phyloP scores from a whole-genome alignment of 208 protist genomes.

The Crithidia brevicula region DNA sequence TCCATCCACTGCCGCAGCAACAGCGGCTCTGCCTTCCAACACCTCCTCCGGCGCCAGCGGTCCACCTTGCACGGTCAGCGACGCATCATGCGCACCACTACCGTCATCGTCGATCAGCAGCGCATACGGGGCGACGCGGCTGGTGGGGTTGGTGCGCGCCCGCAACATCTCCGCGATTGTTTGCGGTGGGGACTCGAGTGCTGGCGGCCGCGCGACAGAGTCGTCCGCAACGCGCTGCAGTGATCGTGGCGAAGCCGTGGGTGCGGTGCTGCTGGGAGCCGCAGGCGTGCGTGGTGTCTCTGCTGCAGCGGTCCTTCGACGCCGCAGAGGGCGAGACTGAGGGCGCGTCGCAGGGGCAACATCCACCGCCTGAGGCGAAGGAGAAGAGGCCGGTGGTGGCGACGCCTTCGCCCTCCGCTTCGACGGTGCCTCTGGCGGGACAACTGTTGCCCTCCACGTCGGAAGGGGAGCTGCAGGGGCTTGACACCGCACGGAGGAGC shows the following conservation, averaged over 20 bases:
- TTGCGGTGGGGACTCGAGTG: not conserved
- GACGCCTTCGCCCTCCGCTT: not conserved
- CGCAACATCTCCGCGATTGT: slow-evolving; percentile 9
- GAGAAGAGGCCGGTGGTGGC: no score
- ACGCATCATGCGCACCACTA: not conserved
- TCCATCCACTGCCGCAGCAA: not conserved
- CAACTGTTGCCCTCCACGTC: not conserved
- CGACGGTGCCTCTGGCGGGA: no score
- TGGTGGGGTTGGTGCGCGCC: not conserved
- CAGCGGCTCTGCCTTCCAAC: not conserved
- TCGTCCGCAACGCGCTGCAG: no score
- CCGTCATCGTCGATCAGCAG: slow-evolving; percentile 11
- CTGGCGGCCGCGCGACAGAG: not conserved
- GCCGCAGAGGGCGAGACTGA: no score
- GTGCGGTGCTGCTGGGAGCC: no score
- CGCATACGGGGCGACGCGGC: not conserved
- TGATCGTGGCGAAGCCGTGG: no score
- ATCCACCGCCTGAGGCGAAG: no score
- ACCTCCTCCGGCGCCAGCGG: not conserved
- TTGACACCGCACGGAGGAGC: not conserved
- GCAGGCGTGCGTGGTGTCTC: no score
- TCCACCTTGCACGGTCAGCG: slow-evolving; percentile 3
- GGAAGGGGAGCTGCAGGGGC: not conserved
- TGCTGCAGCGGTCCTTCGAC: no score
- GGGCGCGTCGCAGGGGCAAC: no score